A percentile compares a stretch with the other conserved stretches of the same genome.
phyloP scores from a whole-genome alignment of 2,329 filamentous ascomycete genomes.

The Penicillium sp. region DNA sequence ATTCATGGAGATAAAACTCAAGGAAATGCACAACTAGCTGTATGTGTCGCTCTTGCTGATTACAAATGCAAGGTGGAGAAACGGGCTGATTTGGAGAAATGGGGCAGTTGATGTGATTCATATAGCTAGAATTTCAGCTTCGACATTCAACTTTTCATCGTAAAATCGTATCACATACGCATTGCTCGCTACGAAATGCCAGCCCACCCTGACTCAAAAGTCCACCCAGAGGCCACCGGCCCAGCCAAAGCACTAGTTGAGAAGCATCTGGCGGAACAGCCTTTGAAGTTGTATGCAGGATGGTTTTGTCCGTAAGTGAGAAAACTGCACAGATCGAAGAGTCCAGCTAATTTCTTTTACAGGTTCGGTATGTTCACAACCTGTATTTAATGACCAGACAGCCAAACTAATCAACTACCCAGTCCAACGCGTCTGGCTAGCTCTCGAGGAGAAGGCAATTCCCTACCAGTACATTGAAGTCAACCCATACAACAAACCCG shows the following conservation, averaged over 20 bases:
- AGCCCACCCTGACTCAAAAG: conserved; percentile 43
- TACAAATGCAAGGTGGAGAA: not conserved
- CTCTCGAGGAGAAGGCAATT: conserved; percentile 71
- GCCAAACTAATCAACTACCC: conserved; percentile 7
- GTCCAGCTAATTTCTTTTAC: not conserved
- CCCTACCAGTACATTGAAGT: conserved; percentile 76
- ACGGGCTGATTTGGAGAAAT: not conserved
- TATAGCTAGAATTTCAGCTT: no score
- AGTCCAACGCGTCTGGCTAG: conserved; percentile 72
- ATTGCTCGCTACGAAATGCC: conserved; percentile 21
- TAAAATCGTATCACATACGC: not conserved
- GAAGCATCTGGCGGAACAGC: conserved; percentile 35
- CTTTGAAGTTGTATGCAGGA: conserved; percentile 66
- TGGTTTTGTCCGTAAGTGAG: conserved; percentile 66
- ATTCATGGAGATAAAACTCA: not conserved
- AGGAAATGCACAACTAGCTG: not conserved
- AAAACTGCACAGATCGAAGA: not conserved
- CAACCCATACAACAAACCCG: conserved; percentile 74
- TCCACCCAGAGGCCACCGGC: conserved; percentile 50
- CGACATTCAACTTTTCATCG: not conserved
- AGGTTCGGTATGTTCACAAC: conserved; percentile 35
- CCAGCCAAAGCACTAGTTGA: conserved; percentile 42
- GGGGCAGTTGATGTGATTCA: not conserved
- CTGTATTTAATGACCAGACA: not conserved
- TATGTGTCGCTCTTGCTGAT: not conserved